Evolutionary conservation across 2,329 filamentous ascomycete species (phyloP).

Genomic region (Didymella arachidicola): DNA sequence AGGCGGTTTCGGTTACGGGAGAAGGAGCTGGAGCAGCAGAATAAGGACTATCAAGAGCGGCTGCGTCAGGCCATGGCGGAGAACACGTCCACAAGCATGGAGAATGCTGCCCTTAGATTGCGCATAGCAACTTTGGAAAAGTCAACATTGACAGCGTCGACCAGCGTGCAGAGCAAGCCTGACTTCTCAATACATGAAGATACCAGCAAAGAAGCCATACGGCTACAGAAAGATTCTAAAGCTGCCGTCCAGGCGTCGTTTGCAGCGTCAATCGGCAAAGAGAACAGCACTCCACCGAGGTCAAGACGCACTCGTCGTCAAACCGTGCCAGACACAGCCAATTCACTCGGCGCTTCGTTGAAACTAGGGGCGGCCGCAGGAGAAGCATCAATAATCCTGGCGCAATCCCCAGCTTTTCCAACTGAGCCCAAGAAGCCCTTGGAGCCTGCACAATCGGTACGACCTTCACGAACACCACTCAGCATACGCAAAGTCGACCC

Average conservation of each 20-base stretch:
- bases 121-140: slow-evolving; percentile 43
- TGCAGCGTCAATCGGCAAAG: slow-evolving; percentile 34
- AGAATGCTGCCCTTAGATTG: slow-evolving; percentile 46
- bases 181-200: slow-evolving; percentile 47
- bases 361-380: slow-evolving; percentile 30
- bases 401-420: slow-evolving; percentile 27
- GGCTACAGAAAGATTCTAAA: slow-evolving; percentile 20
- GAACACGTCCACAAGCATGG: slow-evolving; percentile 41
- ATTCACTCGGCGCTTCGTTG: slow-evolving; percentile 21
- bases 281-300: slow-evolving; percentile 41
- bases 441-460: slow-evolving; percentile 20
- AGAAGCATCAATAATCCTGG: slow-evolving; percentile 33
- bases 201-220: slow-evolving; percentile 30
- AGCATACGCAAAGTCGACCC: slow-evolving; percentile 28
- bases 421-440: slow-evolving; percentile 22
- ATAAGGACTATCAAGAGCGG: slow-evolving; percentile 55
- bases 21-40: slow-evolving; percentile 66
- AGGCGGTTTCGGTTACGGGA: slow-evolving; percentile 71
- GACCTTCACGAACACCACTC: slow-evolving; percentile 30
- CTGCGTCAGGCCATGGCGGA: slow-evolving; percentile 47
- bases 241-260: slow-evolving; percentile 25
- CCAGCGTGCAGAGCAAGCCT: slow-evolving; percentile 25
- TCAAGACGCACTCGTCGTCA: slow-evolving; percentile 34
- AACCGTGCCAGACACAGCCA: slow-evolving; percentile 31
- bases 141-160: slow-evolving; percentile 26